Percentiles rank a stretch among this genome's conserved stretches.
phyloP scores from a whole-genome alignment of 2,329 filamentous ascomycete species.

The Stagonosporopsis vannaccii region DNA sequence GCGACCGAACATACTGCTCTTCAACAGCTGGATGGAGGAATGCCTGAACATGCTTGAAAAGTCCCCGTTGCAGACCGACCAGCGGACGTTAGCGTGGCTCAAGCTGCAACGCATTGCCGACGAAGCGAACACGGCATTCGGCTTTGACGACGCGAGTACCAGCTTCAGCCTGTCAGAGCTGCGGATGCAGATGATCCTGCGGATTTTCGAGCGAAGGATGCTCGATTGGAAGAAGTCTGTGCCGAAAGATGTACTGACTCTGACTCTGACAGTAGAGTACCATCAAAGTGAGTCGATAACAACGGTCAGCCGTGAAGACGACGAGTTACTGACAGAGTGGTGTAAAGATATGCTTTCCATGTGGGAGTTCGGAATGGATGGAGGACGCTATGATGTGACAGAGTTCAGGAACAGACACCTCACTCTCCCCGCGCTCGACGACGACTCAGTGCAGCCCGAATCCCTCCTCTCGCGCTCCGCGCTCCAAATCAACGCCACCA shows the following conservation, averaged over 20 bases:
- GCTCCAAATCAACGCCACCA: slow-evolving; percentile 47
- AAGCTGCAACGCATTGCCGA: slow-evolving; percentile 47
- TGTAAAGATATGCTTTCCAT: slow-evolving; percentile 38
- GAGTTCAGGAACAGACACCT: slow-evolving; percentile 45
- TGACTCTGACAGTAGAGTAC: slow-evolving; percentile 39
- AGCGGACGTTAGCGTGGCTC: slow-evolving; percentile 39
- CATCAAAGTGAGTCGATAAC: slow-evolving; percentile 27
- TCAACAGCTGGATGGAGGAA: slow-evolving; percentile 50
- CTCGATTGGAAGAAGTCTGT: slow-evolving; percentile 45
- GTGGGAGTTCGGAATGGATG: slow-evolving; percentile 50
- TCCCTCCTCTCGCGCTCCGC: slow-evolving; percentile 41
- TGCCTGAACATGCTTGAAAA: slow-evolving; percentile 41
- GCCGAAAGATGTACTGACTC: slow-evolving; percentile 41
- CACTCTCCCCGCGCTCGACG: slow-evolving; percentile 44
- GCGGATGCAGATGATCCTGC: slow-evolving; percentile 45
- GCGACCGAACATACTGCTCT: slow-evolving; percentile 44
- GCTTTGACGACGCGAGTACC: slow-evolving; percentile 48
- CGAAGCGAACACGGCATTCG: slow-evolving; percentile 47
- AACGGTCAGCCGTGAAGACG: not conserved
- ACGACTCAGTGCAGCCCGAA: slow-evolving; percentile 44
- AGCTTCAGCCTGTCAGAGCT: slow-evolving; percentile 47
- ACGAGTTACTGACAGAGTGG: not conserved
- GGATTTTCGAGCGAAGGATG: slow-evolving; percentile 47
- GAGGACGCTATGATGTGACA: slow-evolving; percentile 46
- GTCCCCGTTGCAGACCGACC: slow-evolving; percentile 41